Percentiles rank a stretch among this genome's conserved stretches.
phyloP scores from a whole-genome alignment of 2,329 filamentous ascomycete species.

The Neofusicoccum kwambonambiense region DNA sequence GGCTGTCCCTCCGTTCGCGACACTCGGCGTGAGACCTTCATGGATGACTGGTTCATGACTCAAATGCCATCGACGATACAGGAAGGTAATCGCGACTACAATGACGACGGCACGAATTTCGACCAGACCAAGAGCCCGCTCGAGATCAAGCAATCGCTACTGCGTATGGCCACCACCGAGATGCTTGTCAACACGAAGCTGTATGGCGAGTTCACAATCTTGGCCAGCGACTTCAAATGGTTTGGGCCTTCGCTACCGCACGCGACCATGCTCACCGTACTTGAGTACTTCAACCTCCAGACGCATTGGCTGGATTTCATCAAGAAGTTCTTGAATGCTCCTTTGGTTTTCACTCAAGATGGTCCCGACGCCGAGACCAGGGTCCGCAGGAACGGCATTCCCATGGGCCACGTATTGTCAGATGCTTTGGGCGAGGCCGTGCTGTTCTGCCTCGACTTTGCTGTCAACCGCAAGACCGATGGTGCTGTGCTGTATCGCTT shows the following conservation, averaged over 20 bases:
- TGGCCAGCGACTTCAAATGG: constrained; percentile 56
- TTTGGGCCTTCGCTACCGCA: constrained; percentile 30
- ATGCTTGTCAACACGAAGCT: constrained; percentile 51
- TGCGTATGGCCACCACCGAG: constrained; percentile 58
- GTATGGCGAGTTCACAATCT: constrained; percentile 51
- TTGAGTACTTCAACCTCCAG: constrained; percentile 29
- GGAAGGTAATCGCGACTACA: constrained; percentile 41
- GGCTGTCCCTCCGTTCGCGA: constrained; percentile 23
- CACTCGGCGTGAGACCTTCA: constrained; percentile 39
- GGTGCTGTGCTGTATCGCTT: constrained; percentile 60
- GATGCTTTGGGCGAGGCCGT: constrained; percentile 60
- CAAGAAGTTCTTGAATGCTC: constrained; percentile 50
- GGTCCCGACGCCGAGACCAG: constrained; percentile 45
- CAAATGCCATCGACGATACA: constrained; percentile 49
- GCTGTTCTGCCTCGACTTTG: constrained; percentile 65
- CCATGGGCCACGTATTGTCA: constrained; percentile 59
- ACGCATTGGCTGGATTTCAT: constrained; percentile 30
- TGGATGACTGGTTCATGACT: constrained; percentile 53
- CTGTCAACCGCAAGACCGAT: constrained; percentile 58
- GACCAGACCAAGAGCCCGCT: constrained; percentile 41
- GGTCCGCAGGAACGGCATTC: constrained; percentile 56
- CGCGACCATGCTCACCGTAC: constrained; percentile 28
- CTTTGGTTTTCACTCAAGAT: constrained; percentile 58
- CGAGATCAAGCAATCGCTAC: constrained; percentile 55
- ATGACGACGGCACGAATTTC: constrained; percentile 33